Conservation (phyloP, 345 rosid species). For the Cochlearia excelsa region DNA sequence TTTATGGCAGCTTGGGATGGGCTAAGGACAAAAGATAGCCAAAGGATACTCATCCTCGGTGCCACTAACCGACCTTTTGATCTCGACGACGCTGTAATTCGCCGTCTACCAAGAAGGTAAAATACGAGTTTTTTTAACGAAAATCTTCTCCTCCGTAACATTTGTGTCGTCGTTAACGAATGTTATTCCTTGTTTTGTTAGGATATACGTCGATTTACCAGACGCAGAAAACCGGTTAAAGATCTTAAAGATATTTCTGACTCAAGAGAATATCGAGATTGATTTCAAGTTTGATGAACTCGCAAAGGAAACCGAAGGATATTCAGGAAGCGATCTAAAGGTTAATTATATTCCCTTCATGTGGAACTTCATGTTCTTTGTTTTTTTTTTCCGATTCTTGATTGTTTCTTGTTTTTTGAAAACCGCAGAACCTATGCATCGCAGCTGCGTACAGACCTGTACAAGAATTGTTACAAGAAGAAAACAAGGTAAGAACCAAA, state of each 20-base stretch:
- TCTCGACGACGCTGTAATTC: slow-evolving; percentile 98
- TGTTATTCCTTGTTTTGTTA: slow-evolving; percentile 31
- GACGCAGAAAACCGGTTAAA: slow-evolving; percentile 87
- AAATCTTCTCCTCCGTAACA: neutral
- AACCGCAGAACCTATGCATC: slow-evolving; percentile 79
- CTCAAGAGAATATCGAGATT: slow-evolving; percentile 59
- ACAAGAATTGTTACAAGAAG: slow-evolving; percentile 85
- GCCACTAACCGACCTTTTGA: slow-evolving; percentile 99
- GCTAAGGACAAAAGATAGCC: slow-evolving; percentile 88
- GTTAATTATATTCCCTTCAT: slow-evolving; percentile 31
- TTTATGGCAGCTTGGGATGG: slow-evolving; percentile 99
- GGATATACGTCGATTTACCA: slow-evolving; percentile 93
- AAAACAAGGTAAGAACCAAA: slow-evolving; percentile 52
- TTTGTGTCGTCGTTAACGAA: slow-evolving; percentile 8
- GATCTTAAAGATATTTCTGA: slow-evolving; percentile 75
- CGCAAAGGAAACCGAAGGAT: slow-evolving; percentile 87
- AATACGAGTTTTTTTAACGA: neutral
- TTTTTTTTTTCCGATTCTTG: neutral
- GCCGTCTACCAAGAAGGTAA: slow-evolving; percentile 96
- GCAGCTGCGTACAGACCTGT: slow-evolving; percentile 98
- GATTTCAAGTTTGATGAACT: slow-evolving; percentile 62
- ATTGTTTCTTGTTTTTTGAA: slow-evolving; percentile 6
- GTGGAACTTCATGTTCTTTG: too few relatives aligned
- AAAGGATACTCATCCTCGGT: slow-evolving; percentile 92
- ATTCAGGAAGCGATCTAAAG: slow-evolving; percentile 99